Percentiles rank a stretch among this genome's conserved stretches.
These are phyloP conservation scores for Petunia secreta DNA, from an alignment of 257 asterid genomes.

Conservation along the genomic window DNA sequence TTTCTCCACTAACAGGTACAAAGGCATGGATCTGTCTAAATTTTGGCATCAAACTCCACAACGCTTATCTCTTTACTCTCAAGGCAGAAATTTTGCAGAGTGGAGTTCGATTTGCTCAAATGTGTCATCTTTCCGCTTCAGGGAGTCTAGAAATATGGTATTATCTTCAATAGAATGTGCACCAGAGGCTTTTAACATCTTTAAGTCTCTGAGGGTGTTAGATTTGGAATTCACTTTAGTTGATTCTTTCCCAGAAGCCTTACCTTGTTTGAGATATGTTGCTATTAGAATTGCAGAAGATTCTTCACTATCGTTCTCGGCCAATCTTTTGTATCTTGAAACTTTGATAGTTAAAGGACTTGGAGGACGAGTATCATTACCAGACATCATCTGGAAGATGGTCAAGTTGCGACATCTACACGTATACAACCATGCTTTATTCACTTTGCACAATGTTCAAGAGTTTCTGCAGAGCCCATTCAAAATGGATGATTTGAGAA, in stretches of 20 bases:
- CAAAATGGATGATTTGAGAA: no score
- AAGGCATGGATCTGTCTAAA: neutral
- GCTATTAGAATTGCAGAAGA: no score
- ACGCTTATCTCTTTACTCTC: neutral
- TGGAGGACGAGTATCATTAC: no score
- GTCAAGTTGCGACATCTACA: no score
- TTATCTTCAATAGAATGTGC: neutral
- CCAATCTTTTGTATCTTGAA: no score
- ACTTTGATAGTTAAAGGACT: no score
- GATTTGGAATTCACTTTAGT: conserved; percentile 9
- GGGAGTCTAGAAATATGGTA: neutral
- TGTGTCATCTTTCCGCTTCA: conserved; percentile 23
- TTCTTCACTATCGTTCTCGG: no score
- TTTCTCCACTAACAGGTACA: neutral
- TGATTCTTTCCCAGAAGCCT: conserved; percentile 9
- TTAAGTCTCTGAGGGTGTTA: conserved; percentile 19
- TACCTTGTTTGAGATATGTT: no score
- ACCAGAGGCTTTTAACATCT: neutral
- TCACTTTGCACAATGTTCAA: no score
- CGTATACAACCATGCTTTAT: no score
- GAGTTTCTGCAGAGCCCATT: no score
- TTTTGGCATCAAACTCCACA: neutral
- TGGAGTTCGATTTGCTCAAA: neutral
- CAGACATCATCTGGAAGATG: no score
- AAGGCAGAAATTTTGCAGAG: neutral